These are phyloP conservation scores for Xylariales sp. DNA, from an alignment of 2,329 filamentous ascomycete genomes.

Conservation along the genomic window DNA sequence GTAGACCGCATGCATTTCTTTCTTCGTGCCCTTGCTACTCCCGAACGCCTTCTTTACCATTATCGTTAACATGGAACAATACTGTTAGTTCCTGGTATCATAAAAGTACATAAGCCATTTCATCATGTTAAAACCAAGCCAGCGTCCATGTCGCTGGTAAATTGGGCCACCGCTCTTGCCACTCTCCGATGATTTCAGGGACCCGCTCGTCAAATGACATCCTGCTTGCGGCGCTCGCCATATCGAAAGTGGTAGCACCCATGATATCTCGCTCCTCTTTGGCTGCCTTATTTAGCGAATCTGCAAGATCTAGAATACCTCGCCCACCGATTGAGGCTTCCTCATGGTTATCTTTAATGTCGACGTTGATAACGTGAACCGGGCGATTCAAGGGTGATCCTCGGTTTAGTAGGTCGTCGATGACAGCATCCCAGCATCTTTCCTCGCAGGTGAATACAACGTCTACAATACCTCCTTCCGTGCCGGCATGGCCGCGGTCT, in stretches of 20 bases:
- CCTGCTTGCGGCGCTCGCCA: conserved; percentile 73
- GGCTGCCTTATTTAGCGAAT: conserved; percentile 84
- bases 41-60: neutral
- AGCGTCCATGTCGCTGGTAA: conserved; percentile 93
- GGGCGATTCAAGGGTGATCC: conserved; percentile 89
- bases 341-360: conserved; percentile 98
- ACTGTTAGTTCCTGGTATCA: conserved; percentile 46
- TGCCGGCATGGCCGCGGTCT: conserved; percentile 82
- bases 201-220: conserved; percentile 91
- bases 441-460: conserved; percentile 98
- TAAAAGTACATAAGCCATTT: conserved; percentile 37
- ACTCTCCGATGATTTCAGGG: conserved; percentile 88
- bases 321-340: conserved; percentile 91
- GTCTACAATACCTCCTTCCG: conserved; percentile 90
- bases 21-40: neutral
- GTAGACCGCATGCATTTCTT: neutral
- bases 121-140: conserved; percentile 82
- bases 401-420: conserved; percentile 90
- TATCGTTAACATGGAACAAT: conserved; percentile 34
- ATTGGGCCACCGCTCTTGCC: conserved; percentile 95
- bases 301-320: conserved; percentile 91
- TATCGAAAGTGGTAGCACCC: conserved; percentile 75
- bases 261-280: conserved; percentile 77
- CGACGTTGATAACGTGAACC: conserved; percentile 97
- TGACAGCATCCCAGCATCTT: conserved; percentile 96